Evolutionary conservation across 78 protist genomes (phyloP), one percentile per base, ranked within the genome.

Genomic region (Monosiga brevicollis): DNA sequence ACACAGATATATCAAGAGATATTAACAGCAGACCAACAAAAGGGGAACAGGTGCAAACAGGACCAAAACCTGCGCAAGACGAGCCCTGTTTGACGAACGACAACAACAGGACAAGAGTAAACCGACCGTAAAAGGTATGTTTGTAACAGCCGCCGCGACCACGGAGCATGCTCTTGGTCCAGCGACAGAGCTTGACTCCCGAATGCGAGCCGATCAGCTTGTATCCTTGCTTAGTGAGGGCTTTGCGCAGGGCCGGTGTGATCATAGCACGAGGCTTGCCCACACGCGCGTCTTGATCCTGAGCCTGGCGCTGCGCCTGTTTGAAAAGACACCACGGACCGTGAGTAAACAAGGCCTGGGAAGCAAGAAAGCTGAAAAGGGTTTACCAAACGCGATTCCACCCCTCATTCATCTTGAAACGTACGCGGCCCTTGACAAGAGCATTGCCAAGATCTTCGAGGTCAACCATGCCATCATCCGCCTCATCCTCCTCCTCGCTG

Each of bases 121-220:
- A n/a, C n/a, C n/a, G n/a, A n/a, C n/a, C n/a, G 84, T 95, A 95
- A 84, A 93, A 92, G 42, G 92, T 81, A 80, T 91, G 92, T 86
- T 95, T 95, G 89, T 95, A 95, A 87, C 97, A 93, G n/a, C 90
- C 90, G 23, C 96, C 95, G 0, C 94, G 80, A 1, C 95, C 96
- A 0, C 95, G 83, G 40, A 94, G 86, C 94, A 81, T 77, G 38
- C 90, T 39, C 84, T 94, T 92, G 6, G 95, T 91, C 98, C 98
- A 95, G 3, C 94, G 86, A 81, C 98, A 95, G 81, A 94, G 87
- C 88, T 95, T 95, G 74, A 94, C 98, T 3, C 93, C 98, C 29
- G 88, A 81, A 87, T 95, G 98, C 32, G 91, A 38, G 36, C 97
- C 97, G 34, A 94, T 78, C 20, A 94, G 43, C 62, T 75, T 71